These are phyloP conservation scores for Quercus glauca DNA, from an alignment of 306 rosid genomes.

Conservation along the genomic window DNA sequence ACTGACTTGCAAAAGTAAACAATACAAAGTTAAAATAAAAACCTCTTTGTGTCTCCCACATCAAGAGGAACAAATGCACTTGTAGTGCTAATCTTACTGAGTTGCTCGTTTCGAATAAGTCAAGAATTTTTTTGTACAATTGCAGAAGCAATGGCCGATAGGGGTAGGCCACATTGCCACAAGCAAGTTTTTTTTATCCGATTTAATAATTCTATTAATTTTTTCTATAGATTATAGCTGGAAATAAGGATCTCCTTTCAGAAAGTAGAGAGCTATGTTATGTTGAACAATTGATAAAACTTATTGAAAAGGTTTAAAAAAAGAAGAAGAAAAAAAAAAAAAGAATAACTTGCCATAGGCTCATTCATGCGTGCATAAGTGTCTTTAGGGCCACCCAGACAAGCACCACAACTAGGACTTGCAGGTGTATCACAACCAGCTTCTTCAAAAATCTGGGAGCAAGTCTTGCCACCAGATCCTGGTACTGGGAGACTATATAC, in stretches of 20 bases:
- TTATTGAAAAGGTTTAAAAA: not conserved
- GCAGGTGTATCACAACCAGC: constrained; percentile 99
- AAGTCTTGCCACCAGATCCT: constrained; percentile 94
- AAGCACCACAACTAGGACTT: constrained; percentile 95
- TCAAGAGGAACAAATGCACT: too few species aligned
- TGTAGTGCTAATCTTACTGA: not conserved
- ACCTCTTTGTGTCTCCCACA: too few species aligned
- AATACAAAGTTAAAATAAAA: too few species aligned
- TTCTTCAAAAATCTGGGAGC: constrained; percentile 98
- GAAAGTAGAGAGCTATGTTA: constrained; percentile 3
- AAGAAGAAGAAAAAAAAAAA: not conserved
- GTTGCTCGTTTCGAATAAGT: not conserved
- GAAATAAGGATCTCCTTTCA: not conserved
- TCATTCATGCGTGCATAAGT: constrained; percentile 90
- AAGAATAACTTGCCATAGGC: constrained; percentile 56
- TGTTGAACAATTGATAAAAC: not conserved
- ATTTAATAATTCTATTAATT: not conserved
- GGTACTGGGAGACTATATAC: constrained; percentile 72
- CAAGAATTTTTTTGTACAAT: not conserved
- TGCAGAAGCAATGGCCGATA: not conserved
- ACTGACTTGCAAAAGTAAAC: too few species aligned
- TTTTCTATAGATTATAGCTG: not conserved
- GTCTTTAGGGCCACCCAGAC: constrained; percentile 96
- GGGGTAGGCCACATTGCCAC: not conserved
- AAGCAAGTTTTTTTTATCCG: not conserved